Base-by-base conservation (phyloP, 129 eudicot species). In the Deinandra increscens region DNA sequence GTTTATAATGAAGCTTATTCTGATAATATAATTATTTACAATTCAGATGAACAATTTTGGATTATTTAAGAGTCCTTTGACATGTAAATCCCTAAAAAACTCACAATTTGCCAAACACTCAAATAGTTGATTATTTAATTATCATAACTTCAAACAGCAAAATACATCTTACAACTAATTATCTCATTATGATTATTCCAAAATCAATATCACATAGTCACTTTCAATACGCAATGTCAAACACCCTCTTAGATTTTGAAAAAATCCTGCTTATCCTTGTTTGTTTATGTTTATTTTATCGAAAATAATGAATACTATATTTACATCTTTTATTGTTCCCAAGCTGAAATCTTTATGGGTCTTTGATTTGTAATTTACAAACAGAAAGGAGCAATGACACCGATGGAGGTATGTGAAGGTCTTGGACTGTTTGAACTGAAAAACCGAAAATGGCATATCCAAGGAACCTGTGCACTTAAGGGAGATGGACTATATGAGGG, bases 401-500 rank as follows among this genome's bases (percentile, higher is more conserved):
- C 99, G 43, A 79, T 85, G 99, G 97, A 94, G 63, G 99, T 89
- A 18, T 94, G 97, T 68, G 93, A 94, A 76, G 99, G 99, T 26
- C 76, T 94, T 54, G 99, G 99, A 12, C 82, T 94, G 42, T 85
- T 74, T 70, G 99, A 90, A 70, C 97, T 94, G 63, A 87, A 85
- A 68, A 85, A 87, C 84, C 66, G 97, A 62, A 94, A 89, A 82
- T 94, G 99, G 99, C 99, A 94, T 75, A 87, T 94, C 78, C 99
- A 94, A 75, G 99, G 99, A 68, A 84, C 99, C 43, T 94, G 99
- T 73, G 99, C 97, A 26, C 88, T 94, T 34, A 87, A 69, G 81
- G 99, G 99, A 75, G 99, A 94, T 51, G 99, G 99, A 18, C 86
- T 94, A 46, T 94, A 94, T 17, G 99, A 94, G 78, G 99, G 99